A percentile compares a stretch with the other conserved stretches of the same genome.
Conservation (phyloP, 2,329 filamentous ascomycete genomes). For the Pestalotiopsis sp. region DNA sequence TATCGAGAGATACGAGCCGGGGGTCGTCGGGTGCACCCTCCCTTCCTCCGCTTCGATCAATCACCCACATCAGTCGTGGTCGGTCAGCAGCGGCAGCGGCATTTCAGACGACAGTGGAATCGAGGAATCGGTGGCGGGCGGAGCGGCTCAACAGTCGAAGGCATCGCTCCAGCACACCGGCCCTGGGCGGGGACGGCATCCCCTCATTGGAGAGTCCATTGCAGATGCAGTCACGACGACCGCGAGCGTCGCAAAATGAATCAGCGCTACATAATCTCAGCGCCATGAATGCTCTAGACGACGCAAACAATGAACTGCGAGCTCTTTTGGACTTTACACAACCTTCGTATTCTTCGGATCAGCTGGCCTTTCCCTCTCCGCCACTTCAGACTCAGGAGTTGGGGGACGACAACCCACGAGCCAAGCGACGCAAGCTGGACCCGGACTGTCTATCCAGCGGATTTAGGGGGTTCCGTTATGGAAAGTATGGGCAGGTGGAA, state of each 20-base stretch:
- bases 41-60: conserved; percentile 38
- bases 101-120: conserved; percentile 18
- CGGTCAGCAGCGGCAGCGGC: conserved; percentile 20
- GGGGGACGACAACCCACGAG: conserved; percentile 42
- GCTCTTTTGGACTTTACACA: conserved; percentile 25
- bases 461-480: conserved; percentile 71
- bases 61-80: conserved; percentile 27
- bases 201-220: neutral
- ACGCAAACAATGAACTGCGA: conserved; percentile 22
- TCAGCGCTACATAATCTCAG: conserved; percentile 12
- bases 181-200: neutral
- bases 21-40: conserved; percentile 22
- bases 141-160: conserved; percentile 19
- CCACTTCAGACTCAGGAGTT: conserved; percentile 24
- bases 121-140: conserved; percentile 19
- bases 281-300: conserved; percentile 14
- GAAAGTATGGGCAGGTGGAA: conserved; percentile 83
- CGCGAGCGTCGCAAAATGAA: conserved; percentile 4
- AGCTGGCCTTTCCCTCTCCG: conserved; percentile 24
- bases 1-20: conserved; percentile 33
- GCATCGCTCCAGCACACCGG: neutral
- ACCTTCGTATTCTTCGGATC: conserved; percentile 19
- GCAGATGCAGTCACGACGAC: conserved; percentile 6
- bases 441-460: conserved; percentile 53
- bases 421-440: conserved; percentile 72